Evolutionary conservation across 306 rosid species (phyloP), one percentile per base, ranked within the genome.

Genomic region (Lathyrus tuberosus): DNA sequence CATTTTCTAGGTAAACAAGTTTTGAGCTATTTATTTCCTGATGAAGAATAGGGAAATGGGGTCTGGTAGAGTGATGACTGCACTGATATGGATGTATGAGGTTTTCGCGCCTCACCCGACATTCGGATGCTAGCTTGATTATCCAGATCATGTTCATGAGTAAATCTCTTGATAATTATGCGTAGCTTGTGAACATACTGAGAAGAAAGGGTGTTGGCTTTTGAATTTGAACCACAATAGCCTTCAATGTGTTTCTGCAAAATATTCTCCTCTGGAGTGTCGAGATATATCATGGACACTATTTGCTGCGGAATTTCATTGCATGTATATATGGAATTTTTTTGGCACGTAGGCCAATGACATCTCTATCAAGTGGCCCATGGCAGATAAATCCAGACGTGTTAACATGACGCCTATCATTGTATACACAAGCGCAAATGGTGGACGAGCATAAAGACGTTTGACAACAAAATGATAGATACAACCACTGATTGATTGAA

Each of bases 401-500:
- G 81, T 88, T 94, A 62, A 88, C 85, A 67, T 94, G 99, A 31
- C 88, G 90, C 79, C 97, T 87, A 77, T 87, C 95, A 42, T 86
- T 87, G 75, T 88, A 94, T 76, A 88, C 72, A 62, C 63, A 63
- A 94, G 89, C 3, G 95, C 97, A 67, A 84, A 91, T 37, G 92
- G 83, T 1, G 99, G 99, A 44, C 85, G 92, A 10, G 97, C 95
- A 75, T 91, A 94, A 38, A 94, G 82, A 62, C 99, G 85, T 83
- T 91, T 88, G 76, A 94, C 86, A 63, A 87, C 96, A 83, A 91
- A 91, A 77, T 94, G 91, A 84, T 96, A 94, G 26, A 85, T 90
- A 75, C 97, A 94, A 26, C 97, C 97, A 31, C 95, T 88, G 96
- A 90, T 94, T 52, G 95, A 94, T 84, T 91, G 96, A 79, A 97